A percentile compares a stretch with the other conserved stretches of the same genome.
Conservation (phyloP, 495 filamentous ascomycete species). For the Aspergillus nidulans region DNA sequence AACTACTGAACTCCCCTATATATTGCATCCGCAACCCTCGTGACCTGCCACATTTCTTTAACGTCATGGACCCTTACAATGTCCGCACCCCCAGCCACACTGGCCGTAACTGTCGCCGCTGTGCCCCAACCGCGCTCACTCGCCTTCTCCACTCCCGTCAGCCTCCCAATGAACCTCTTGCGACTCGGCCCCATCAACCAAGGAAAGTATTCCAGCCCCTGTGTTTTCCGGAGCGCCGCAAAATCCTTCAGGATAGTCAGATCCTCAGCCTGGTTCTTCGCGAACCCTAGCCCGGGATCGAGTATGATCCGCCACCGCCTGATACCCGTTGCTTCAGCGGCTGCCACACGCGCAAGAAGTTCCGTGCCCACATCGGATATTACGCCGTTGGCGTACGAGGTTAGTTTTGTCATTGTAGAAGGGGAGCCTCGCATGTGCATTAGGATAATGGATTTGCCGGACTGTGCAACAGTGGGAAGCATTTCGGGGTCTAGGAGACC, state of each 20-base stretch:
- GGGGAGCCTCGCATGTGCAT: slow-evolving; percentile 97
- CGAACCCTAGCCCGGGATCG: slow-evolving; percentile 91
- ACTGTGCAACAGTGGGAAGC: slow-evolving; percentile 71
- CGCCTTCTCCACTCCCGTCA: slow-evolving; percentile 71
- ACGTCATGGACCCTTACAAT: slow-evolving; percentile 95
- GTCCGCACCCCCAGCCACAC: slow-evolving; percentile 89
- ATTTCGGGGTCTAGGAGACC: slow-evolving; percentile 76
- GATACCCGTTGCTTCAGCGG: slow-evolving; percentile 78
- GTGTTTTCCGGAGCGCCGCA: slow-evolving; percentile 54
- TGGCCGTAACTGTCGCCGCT: slow-evolving; percentile 80
- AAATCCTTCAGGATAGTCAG: slow-evolving; percentile 70
- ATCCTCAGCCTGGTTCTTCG: slow-evolving; percentile 77
- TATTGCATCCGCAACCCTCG: slow-evolving; percentile 86
- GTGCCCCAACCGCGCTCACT: slow-evolving; percentile 76
- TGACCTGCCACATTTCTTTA: slow-evolving; percentile 80
- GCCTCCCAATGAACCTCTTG: slow-evolving; percentile 80
- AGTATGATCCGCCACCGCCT: slow-evolving; percentile 91
- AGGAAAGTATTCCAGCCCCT: slow-evolving; percentile 67
- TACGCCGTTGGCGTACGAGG: slow-evolving; percentile 69
- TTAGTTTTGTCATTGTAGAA: slow-evolving; percentile 69
- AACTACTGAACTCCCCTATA: slow-evolving; percentile 48
- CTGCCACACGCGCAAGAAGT: slow-evolving; percentile 62
- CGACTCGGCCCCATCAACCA: slow-evolving; percentile 89
- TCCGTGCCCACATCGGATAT: slow-evolving; percentile 66
- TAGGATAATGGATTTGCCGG: slow-evolving; percentile 78